Conservation (phyloP, 2,329 filamentous ascomycete species). For the Fusarium algeriense region DNA sequence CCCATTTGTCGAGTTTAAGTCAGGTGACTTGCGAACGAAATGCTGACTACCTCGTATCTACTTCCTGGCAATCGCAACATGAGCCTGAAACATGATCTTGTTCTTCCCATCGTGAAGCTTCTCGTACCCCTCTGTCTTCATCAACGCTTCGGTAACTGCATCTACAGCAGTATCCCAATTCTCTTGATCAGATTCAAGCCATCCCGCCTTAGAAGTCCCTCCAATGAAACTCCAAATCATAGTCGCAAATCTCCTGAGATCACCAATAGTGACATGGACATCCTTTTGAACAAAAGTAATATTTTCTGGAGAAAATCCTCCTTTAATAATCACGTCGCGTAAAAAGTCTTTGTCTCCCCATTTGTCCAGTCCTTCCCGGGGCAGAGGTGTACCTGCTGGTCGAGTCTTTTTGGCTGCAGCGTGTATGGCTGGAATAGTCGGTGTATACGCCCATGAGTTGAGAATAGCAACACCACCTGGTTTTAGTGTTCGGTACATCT, state of each 20-base stretch:
- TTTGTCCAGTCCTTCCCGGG: not conserved
- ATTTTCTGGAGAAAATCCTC: fast-evolving
- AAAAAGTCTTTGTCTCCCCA: not conserved
- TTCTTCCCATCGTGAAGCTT: not conserved
- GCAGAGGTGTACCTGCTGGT: not conserved
- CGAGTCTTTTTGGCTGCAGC: conserved; percentile 4
- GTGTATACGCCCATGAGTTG: conserved; percentile 6
- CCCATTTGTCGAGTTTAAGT: no score
- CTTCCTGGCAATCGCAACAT: conserved; percentile 1
- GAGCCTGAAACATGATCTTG: conserved; percentile 4
- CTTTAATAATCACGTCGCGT: fast-evolving
- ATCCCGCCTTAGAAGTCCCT: conserved; percentile 2
- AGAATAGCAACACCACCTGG: not conserved
- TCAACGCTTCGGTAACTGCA: not conserved
- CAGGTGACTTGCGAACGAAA: fast-evolving
- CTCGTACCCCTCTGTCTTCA: not conserved
- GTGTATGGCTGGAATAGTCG: not conserved
- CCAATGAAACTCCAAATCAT: conserved; percentile 30
- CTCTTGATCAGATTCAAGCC: conserved; percentile 18
- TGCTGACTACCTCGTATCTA: fast-evolving
- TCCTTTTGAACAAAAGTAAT: fast-evolving
- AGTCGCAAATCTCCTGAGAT: not conserved
- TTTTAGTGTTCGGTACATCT: conserved; percentile 1
- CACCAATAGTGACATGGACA: conserved; percentile 2
- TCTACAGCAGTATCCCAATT: conserved; percentile 9